These are phyloP conservation scores for Kalaharituber pfeilii DNA, from an alignment of 2,329 filamentous ascomycete genomes.

Conservation along the genomic window DNA sequence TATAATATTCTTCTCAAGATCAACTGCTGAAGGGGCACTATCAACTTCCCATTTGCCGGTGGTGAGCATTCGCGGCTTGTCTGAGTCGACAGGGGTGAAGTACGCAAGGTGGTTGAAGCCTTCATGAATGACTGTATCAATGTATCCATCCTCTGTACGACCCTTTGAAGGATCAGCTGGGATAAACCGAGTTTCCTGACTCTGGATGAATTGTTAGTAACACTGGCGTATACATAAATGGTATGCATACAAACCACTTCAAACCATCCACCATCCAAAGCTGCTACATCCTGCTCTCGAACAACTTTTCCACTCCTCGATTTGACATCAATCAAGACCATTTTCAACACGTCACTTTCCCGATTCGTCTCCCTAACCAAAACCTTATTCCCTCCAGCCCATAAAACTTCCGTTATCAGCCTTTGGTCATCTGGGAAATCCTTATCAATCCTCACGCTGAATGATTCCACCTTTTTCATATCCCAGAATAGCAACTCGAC, in stretches of 20 bases:
- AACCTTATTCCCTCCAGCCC: conserved; percentile 65
- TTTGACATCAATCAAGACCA: conserved; percentile 67
- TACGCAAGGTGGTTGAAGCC: conserved; percentile 85
- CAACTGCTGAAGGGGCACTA: conserved; percentile 64
- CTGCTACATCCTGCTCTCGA: conserved; percentile 57
- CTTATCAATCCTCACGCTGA: conserved; percentile 57
- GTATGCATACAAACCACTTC: conserved; percentile 41
- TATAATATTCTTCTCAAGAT: conserved; percentile 67
- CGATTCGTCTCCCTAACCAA: conserved; percentile 85
- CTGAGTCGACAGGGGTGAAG: conserved; percentile 71
- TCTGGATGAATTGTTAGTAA: conserved; percentile 24
- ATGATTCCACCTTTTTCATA: conserved; percentile 55
- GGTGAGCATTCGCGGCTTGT: conserved; percentile 70
- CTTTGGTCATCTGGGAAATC: conserved; percentile 68
- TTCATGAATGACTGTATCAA: conserved; percentile 75
- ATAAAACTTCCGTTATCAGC: conserved; percentile 82
- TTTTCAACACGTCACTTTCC: conserved; percentile 76
- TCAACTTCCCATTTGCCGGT: conserved; percentile 86
- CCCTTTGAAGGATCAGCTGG: conserved; percentile 65
- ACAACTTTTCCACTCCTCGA: conserved; percentile 59
- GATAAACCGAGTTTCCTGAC: conserved; percentile 67
- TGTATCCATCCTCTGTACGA: conserved; percentile 68
- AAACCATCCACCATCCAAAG: conserved; percentile 93
- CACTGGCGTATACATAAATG: background rate
- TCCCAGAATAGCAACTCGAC: conserved; percentile 85